Conservation (phyloP, 441 rosid genomes). For the Eruca vesicaria region DNA sequence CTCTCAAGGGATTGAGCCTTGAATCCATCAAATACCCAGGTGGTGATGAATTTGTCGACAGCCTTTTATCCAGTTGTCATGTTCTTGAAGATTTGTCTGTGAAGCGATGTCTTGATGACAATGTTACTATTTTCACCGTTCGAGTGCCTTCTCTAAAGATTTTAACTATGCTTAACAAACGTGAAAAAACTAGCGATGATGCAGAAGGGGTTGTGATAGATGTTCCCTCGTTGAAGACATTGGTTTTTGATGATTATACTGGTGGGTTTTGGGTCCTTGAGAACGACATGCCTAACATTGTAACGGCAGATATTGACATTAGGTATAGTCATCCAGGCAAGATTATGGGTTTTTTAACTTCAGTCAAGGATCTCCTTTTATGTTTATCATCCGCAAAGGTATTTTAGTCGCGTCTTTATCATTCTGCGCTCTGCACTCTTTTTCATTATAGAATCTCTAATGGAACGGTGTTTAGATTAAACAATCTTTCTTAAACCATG, state of each 20-base stretch:
- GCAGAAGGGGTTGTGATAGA: not conserved
- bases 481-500: no score
- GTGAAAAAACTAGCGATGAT: no score
- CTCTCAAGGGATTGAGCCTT: not conserved
- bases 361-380: not conserved
- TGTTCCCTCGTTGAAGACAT: not conserved
- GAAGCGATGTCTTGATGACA: not conserved
- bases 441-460: not conserved
- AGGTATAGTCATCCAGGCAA: not conserved
- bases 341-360: not conserved
- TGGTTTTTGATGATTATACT: not conserved
- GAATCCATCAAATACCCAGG: not conserved
- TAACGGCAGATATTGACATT: not conserved
- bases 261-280: not conserved
- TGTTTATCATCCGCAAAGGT: not conserved
- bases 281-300: not conserved
- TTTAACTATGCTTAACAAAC: accelerated
- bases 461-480: no score
- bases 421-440: no score
- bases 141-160: not conserved
- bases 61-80: not conserved
- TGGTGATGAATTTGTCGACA: not conserved
- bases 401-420: not conserved
- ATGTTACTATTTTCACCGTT: not conserved
- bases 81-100: conserved; percentile 3